A percentile compares a stretch with the other conserved stretches of the same genome.
These are phyloP conservation scores for Amylocarpus encephaloides DNA, from an alignment of 2,329 filamentous ascomycete species.

Conservation along the genomic window DNA sequence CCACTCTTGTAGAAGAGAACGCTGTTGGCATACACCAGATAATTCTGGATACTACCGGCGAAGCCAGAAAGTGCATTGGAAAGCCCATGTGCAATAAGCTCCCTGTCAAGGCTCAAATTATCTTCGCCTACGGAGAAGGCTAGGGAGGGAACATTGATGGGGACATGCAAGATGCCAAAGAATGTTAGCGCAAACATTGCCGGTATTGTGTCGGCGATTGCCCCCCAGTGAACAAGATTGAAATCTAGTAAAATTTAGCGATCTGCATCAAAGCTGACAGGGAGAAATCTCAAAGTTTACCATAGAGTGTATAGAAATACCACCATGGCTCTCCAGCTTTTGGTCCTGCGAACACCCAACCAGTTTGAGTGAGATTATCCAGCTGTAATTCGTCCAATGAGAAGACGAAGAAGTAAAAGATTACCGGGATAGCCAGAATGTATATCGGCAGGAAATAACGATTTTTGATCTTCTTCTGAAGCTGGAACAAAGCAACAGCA, in stretches of 20 bases:
- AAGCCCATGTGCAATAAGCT: conserved; percentile 85
- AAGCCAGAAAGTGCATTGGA: conserved; percentile 88
- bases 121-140: conserved; percentile 89
- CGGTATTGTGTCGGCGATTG: conserved; percentile 76
- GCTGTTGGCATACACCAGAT: conserved; percentile 95
- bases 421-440: conserved; percentile 69
- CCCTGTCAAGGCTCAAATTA: conserved; percentile 82
- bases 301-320: conserved; percentile 94
- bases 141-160: conserved; percentile 93
- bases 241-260: conserved; percentile 52
- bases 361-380: conserved; percentile 58
- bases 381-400: conserved; percentile 62
- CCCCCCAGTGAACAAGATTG: conserved; percentile 72
- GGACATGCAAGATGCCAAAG: conserved; percentile 93
- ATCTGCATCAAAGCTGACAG: conserved; percentile 5
- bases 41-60: conserved; percentile 88
- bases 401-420: conserved; percentile 74
- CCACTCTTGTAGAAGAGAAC: conserved; percentile 94
- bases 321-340: conserved; percentile 87
- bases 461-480: conserved; percentile 70
- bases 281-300: conserved; percentile 45
- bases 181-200: conserved; percentile 97
- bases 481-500: conserved; percentile 67
- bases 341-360: conserved; percentile 90
- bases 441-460: conserved; percentile 83